These are phyloP conservation scores for Thraustochytrium sp. DNA, from an alignment of 352 stramenopile genomes.

Conservation along the genomic window DNA sequence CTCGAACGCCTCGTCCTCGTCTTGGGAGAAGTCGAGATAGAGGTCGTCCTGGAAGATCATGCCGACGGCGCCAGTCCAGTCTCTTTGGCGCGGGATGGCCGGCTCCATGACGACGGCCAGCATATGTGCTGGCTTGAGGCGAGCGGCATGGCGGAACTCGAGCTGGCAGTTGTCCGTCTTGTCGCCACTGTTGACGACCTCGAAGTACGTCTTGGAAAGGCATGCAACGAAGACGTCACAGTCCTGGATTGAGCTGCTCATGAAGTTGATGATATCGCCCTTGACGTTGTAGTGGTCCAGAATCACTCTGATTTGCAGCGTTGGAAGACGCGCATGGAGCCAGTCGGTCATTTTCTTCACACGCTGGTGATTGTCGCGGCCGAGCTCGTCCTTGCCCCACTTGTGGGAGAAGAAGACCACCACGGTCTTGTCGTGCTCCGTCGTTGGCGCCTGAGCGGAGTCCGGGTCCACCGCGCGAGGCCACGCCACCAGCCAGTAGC, in stretches of 20 bases:
- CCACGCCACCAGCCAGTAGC: too few species aligned
- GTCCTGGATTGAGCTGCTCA: not conserved
- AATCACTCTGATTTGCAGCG: too few species aligned
- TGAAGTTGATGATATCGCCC: not conserved
- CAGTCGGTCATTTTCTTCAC: constrained; percentile 51
- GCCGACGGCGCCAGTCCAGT: not conserved
- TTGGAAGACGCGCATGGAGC: too few species aligned
- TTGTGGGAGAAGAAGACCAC: not conserved
- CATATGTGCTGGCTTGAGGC: not conserved
- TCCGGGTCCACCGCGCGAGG: too few species aligned
- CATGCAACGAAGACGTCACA: not conserved
- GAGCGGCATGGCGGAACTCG: not conserved
- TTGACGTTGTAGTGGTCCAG: not conserved
- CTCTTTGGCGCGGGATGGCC: not conserved
- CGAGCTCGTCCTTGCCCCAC: not conserved
- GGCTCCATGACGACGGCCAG: not conserved
- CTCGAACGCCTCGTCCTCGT: too few species aligned
- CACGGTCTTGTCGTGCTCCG: too few species aligned
- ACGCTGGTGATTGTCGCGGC: not conserved
- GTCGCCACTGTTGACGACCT: not conserved
- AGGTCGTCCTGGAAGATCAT: not conserved
- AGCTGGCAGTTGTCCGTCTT: not conserved
- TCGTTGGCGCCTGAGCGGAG: too few species aligned
- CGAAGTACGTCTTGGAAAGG: not conserved
- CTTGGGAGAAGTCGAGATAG: too few species aligned